Evolutionary conservation across 371 early-diverging fungal genomes (phyloP), one percentile per base, ranked within the genome.

Genomic region (Cokeromyces recurvatus): DNA sequence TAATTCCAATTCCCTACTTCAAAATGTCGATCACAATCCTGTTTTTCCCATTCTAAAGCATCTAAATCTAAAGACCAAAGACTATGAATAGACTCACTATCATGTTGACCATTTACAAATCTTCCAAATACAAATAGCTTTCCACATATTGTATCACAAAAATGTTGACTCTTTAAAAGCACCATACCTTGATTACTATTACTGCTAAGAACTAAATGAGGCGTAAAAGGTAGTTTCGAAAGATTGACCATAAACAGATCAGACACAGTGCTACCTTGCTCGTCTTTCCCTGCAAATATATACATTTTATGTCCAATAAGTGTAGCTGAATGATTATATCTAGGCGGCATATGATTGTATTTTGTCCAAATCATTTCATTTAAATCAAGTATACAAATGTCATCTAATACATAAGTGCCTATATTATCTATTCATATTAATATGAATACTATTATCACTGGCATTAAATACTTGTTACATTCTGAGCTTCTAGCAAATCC

Each of bases 401-500:
- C 80, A n/a, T 77, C 77, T 40, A 79, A 52, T 4, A 79, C 80
- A 56, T 77, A 79, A 12, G 80, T 79, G 46, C 77, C 79, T 9
- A 35, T 36, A 31, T 19, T 10, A 27, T 31, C 3, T 19, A 14
- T 31, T n/a, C 17, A 6, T 10, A 8, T 11, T 29, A 11, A 8
- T 29, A 8, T 29, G 19, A 19, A 24, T 38, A 29, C 5, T 5
- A 29, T 5, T 8, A 39, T n/a, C 23, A 32, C 22, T 15, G 14
- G 8, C 21, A n/a, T 38, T 15, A 12, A 71, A n/a, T n/a, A n/a
- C n/a, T n/a, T n/a, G n/a, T 64, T 74, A 76, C 82, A 78, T 36
- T 83, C 82, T 24, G 80, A 61, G 35, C 71, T 75, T 47, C 71
- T 74, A 17, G 80, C 78, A 52, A 84, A 76, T 8, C 86, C 86